phyloP scores from a whole-genome alignment of 192 early-diverging fungal genomes.

The Coemansia sp. region DNA sequence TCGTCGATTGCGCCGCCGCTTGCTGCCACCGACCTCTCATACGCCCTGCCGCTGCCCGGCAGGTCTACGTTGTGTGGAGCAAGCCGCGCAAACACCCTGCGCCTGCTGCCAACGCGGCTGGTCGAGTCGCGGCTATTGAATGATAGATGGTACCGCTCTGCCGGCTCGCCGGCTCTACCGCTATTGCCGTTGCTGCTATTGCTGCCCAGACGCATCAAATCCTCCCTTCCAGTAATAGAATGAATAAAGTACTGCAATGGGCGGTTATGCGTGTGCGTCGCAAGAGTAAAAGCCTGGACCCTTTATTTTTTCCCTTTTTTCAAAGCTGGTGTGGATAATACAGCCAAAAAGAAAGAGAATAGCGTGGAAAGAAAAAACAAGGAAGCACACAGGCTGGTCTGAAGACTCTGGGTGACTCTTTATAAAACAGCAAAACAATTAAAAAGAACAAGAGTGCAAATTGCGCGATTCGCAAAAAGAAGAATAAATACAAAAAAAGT shows the following conservation, averaged over 20 bases:
- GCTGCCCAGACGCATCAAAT: slow-evolving; percentile 5
- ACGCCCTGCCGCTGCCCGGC: not conserved
- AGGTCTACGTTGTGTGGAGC: slow-evolving; percentile 23
- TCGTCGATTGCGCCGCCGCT: slow-evolving; percentile 6
- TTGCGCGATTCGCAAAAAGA: not conserved
- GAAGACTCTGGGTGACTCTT: no score
- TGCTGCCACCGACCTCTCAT: not conserved
- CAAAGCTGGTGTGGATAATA: no score
- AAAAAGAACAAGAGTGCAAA: not conserved
- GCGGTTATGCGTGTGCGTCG: not conserved
- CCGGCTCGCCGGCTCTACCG: not conserved
- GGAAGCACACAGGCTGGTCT: no score
- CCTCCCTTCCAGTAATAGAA: not conserved
- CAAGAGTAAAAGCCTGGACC: not conserved
- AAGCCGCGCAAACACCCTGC: slow-evolving; percentile 38
- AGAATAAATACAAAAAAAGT: slow-evolving; percentile 1
- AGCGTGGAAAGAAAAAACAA: no score
- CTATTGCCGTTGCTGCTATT: not conserved
- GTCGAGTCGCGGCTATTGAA: slow-evolving; percentile 7
- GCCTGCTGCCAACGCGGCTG: slow-evolving; percentile 11
- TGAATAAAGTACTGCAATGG: not conserved
- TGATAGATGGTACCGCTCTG: slow-evolving; percentile 27
- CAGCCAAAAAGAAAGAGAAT: no score
- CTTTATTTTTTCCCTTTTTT: no score
- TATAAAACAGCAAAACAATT: not conserved